phyloP scores from a whole-genome alignment of 1,284 basidiomycete genomes.

The Trichosporon ovoides region DNA sequence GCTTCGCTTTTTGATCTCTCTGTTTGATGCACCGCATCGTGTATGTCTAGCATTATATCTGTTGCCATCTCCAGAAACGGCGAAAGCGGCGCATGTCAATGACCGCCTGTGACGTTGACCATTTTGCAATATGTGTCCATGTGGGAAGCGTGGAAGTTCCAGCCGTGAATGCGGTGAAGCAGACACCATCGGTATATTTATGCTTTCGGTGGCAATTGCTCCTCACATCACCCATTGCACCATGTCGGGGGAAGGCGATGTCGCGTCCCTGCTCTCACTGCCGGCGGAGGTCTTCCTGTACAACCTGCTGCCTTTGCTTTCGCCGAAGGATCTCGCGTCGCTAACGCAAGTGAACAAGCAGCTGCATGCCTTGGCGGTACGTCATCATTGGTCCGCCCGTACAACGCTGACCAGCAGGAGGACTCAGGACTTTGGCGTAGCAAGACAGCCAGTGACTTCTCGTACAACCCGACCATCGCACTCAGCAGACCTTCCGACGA shows the following conservation, averaged over 20 bases:
- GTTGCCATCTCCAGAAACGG: background rate
- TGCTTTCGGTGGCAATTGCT: background rate
- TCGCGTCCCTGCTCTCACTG: conserved; percentile 19
- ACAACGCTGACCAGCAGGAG: conserved; percentile 36
- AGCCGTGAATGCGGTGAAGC: too few relatives aligned
- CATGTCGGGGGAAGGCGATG: background rate
- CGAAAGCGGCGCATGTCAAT: background rate
- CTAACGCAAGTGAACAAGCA: conserved; percentile 47
- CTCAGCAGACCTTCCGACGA: conserved; percentile 15
- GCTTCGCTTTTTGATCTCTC: conserved; percentile 5
- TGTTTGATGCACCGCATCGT: conserved; percentile 6
- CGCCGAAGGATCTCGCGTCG: conserved; percentile 57
- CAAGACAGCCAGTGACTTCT: conserved; percentile 66
- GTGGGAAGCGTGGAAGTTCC: too few relatives aligned
- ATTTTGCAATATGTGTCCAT: too few relatives aligned
- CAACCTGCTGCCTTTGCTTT: conserved; percentile 60
- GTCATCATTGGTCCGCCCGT: conserved; percentile 50
- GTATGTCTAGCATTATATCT: background rate
- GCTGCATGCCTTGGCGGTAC: conserved; percentile 28
- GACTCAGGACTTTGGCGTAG: conserved; percentile 76
- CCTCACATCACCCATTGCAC: background rate
- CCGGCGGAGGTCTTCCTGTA: conserved; percentile 65
- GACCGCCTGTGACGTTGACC: background rate
- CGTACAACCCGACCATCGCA: conserved; percentile 57
- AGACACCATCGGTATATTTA: too few relatives aligned